These are phyloP conservation scores for Arthrobotrys sinensis DNA, from an alignment of 2,329 filamentous ascomycete species.

Conservation along the genomic window DNA sequence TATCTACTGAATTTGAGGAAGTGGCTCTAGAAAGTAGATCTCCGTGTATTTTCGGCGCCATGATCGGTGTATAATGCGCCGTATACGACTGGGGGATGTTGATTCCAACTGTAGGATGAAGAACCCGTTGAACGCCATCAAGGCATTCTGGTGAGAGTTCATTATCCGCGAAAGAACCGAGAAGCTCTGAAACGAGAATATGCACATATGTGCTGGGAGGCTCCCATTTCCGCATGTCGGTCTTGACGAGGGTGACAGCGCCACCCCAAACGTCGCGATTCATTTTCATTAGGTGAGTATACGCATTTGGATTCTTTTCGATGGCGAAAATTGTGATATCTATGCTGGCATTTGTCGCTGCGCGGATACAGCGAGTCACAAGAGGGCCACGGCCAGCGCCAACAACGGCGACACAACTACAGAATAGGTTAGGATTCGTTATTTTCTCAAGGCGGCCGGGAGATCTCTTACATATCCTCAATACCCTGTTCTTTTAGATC, in stretches of 20 bases:
- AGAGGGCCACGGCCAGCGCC: slow-evolving; percentile 93
- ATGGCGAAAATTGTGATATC: slow-evolving; percentile 90
- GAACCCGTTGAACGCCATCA: slow-evolving; percentile 92
- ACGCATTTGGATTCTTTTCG: slow-evolving; percentile 98
- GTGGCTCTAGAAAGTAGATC: slow-evolving; percentile 78
- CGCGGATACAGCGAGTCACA: slow-evolving; percentile 86
- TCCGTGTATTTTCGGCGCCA: slow-evolving; percentile 85
- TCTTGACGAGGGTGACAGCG: slow-evolving; percentile 88
- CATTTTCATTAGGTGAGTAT: slow-evolving; percentile 89
- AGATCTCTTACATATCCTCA: slow-evolving; percentile 48
- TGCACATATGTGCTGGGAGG: slow-evolving; percentile 85
- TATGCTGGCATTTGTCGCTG: slow-evolving; percentile 82
- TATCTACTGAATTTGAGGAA: slow-evolving; percentile 70
- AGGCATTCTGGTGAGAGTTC: slow-evolving; percentile 96
- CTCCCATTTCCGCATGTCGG: slow-evolving; percentile 97
- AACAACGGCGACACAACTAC: slow-evolving; percentile 84
- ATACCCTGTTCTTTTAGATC: slow-evolving; percentile 79
- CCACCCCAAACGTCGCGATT: slow-evolving; percentile 86
- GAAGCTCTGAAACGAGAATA: slow-evolving; percentile 91
- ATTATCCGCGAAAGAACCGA: slow-evolving; percentile 97
- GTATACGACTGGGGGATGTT: slow-evolving; percentile 95
- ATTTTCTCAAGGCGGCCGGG: not conserved
- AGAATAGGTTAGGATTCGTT: not conserved
- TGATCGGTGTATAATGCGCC: slow-evolving; percentile 91
- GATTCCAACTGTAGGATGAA: slow-evolving; percentile 85